Base-by-base conservation (phyloP, 108 stramenopile genomes). In the Cyclostephanos tholiformis region DNA sequence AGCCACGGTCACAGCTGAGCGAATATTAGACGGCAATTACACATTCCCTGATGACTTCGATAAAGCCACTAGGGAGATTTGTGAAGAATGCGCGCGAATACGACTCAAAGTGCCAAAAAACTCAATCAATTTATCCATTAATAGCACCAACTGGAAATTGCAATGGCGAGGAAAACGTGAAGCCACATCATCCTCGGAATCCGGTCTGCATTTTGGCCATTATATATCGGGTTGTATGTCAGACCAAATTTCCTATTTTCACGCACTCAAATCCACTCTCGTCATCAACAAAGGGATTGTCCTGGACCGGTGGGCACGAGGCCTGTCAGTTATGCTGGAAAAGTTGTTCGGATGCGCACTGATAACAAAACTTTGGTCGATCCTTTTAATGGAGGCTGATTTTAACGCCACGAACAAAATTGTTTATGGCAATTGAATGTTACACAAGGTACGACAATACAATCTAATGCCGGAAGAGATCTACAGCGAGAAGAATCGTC, bases 391-490 rank as follows among this genome's bases (percentile, higher is more conserved):
- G 52, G 52, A 53, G 52, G 17, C 52, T 20, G 20, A n/a, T 7
- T 53, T 53, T n/a, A 25, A 65, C 55, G 32, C 36, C 1, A 46
- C 46, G 11, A 75, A 75, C 25, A 66, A 66, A 13, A 55, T 53
- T 0, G 59, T 75, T 32, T 75, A 55, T 30, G 65, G 74, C 6
- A 22, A 29, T 0, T 22, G 63, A 2, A 75, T 75, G 74, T 53
- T 75, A 38, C 30, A 66, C 0, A 52, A 56, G 9, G 55, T 52
- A 27, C 52, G 57, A 2, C 12, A 30, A n/a, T 50, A 75, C 27
- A 53, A 71, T 2, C 57, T 75, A 2, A 58, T 75, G 65, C 63
- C 63, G 0, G 74, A 75, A 27, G 74, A 75, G 30, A 75, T 66
- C 10, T 75, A 66, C 43, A 75, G 74, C 64, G 74, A 74, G 23